Base-by-base conservation (phyloP, 331 rosid species). In the Rhamnella rubrinervis region DNA sequence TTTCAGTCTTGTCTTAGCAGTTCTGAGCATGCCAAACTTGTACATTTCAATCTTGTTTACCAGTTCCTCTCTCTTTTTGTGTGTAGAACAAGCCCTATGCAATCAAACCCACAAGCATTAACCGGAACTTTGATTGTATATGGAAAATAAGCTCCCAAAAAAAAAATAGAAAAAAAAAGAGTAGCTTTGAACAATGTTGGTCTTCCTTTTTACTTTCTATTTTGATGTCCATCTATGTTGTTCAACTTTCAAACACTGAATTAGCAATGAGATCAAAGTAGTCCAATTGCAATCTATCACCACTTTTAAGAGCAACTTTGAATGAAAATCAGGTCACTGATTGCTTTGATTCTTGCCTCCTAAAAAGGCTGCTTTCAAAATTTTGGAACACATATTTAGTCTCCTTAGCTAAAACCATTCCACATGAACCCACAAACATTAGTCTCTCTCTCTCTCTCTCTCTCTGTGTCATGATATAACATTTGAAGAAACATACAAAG, bases 291-390 rank as follows among this genome's bases (percentile, higher is more conserved):
- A 74, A 58, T 75, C 70, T 38, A 16, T 17, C 5, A 17, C 63
- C 67, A 55, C 80, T 75, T 71, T 78, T 79, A 77, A 74, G 66
- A 73, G 64, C 61, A 72, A 72, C 50, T 75, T 83, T 84, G 76
- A 78, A 75, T 58, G 61, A 70, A 79, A 81, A 66, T 86, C 49
- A 44, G 49, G 49, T 44, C 49, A 7, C 49, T 44, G 49, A 40
- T 47, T 49, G 61, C 61, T 70, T 65, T 63, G 49, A 49, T 16
- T 60, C 21, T 59, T 84, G 68, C 80, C 79, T 74, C 67, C 73
- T 68, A 25, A 78, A 72, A 74, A 75, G 52, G 79, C 71, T 60
- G 47, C 71, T 71, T 73, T 77, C 50, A 66, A 71, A 79, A 40
- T 61, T 18, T 40, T 67, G 57, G 14, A 67, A 59, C 61, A 25